Conservation (phyloP, 352 stramenopile genomes). For the Phytophthora crassamura region DNA sequence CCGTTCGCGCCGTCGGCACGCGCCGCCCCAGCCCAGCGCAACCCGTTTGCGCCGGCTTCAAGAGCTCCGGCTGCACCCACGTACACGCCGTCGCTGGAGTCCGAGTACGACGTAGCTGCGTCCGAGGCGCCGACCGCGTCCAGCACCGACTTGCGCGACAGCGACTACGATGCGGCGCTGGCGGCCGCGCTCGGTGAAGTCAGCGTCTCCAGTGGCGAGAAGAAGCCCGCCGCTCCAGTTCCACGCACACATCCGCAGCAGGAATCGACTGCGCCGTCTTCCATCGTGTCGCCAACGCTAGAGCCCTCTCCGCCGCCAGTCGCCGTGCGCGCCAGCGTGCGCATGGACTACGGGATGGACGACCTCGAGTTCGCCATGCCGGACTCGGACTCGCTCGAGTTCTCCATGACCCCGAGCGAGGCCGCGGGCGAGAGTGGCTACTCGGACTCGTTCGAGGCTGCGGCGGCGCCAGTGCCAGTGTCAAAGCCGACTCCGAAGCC, state of each 20-base stretch:
- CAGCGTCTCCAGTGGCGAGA: conserved; percentile 30
- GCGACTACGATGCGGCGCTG: conserved; percentile 44
- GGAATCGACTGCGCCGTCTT: conserved; percentile 1
- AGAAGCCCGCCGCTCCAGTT: conserved; percentile 11
- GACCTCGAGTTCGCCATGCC: conserved; percentile 70
- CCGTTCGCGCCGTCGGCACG: conserved; percentile 36
- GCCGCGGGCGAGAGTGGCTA: conserved; percentile 9
- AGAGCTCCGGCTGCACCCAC: conserved; percentile 16
- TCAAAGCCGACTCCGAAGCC: conserved; percentile 22
- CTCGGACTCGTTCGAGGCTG: conserved; percentile 23
- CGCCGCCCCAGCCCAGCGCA: conserved; percentile 29
- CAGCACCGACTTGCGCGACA: conserved; percentile 33
- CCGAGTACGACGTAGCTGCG: conserved; percentile 34
- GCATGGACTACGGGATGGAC: conserved; percentile 71
- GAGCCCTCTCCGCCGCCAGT: conserved; percentile 22
- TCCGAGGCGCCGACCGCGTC: conserved; percentile 25
- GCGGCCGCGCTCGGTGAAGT: conserved; percentile 39
- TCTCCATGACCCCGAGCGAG: conserved; percentile 32
- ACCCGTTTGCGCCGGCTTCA: conserved; percentile 47
- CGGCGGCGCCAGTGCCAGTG: conserved; percentile 14
- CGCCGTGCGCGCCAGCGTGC: conserved; percentile 29
- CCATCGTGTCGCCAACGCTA: conserved; percentile 20
- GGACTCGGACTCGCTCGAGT: conserved; percentile 45
- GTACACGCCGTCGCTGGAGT: conserved; percentile 18
- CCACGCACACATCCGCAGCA: not conserved